These are phyloP conservation scores for Cubamyces lactineus DNA, from an alignment of 768 basidiomycete genomes.

Conservation along the genomic window DNA sequence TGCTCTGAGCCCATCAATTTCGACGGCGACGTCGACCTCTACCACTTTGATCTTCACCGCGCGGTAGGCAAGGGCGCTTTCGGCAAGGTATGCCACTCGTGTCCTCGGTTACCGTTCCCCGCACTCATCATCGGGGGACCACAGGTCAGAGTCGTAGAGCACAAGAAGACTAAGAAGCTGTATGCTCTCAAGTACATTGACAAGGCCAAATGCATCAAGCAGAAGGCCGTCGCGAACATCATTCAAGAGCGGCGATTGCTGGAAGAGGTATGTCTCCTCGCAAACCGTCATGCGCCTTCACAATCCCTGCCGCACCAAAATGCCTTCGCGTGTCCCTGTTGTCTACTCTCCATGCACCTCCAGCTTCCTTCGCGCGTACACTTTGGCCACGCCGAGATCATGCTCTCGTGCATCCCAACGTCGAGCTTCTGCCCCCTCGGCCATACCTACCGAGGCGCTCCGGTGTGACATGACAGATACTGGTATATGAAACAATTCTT, in stretches of 20 bases:
- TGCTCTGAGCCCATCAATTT: slow-evolving; percentile 55
- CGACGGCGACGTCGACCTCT: slow-evolving; percentile 74
- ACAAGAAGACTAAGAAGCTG: slow-evolving; percentile 88
- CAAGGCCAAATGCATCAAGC: slow-evolving; percentile 88
- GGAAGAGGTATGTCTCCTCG: slow-evolving; percentile 68
- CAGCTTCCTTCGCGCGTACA: background rate
- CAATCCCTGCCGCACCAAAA: too few relatives aligned
- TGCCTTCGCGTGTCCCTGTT: background rate
- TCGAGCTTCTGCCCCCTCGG: too few relatives aligned
- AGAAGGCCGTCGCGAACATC: slow-evolving; percentile 89
- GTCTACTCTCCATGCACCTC: too few relatives aligned
- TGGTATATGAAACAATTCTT: background rate
- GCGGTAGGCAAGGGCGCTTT: slow-evolving; percentile 98
- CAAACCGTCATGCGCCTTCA: slow-evolving; percentile 13
- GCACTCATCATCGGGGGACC: slow-evolving; percentile 9
- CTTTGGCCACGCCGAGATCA: background rate
- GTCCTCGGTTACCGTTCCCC: slow-evolving; percentile 7
- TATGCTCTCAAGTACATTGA: slow-evolving; percentile 99
- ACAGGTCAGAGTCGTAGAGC: slow-evolving; percentile 95
- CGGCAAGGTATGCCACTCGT: slow-evolving; percentile 77
- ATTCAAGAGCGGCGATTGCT: slow-evolving; percentile 92
- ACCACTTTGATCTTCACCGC: slow-evolving; percentile 94
- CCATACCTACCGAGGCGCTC: background rate
- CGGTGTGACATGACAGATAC: slow-evolving; percentile 4
- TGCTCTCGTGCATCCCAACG: too few relatives aligned